A percentile compares a stretch with the other conserved stretches of the same genome.
Evolutionary conservation across 306 rosid genomes (phyloP).

Genomic region (Dicorynia guianensis): DNA sequence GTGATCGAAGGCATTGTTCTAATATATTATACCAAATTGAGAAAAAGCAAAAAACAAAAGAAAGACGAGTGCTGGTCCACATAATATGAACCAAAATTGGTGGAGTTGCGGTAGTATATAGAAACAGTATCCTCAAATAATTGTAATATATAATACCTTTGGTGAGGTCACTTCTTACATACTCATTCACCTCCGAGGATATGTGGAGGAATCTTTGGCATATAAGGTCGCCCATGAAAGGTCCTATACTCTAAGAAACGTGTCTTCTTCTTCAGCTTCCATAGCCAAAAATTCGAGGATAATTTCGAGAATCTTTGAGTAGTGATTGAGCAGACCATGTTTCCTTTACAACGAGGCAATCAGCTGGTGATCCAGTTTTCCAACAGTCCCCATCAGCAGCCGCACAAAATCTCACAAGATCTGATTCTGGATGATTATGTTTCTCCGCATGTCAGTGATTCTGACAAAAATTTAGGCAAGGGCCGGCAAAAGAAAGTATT

Average conservation of each 20-base stretch:
- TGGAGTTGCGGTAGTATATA: slow-evolving; percentile 29
- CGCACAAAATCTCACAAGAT: slow-evolving; percentile 57
- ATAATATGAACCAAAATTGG: slow-evolving; percentile 34
- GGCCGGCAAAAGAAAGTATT: slow-evolving; percentile 28
- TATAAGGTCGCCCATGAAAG: slow-evolving; percentile 38
- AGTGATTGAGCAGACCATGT: slow-evolving; percentile 42
- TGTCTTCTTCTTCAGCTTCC: slow-evolving; percentile 40
- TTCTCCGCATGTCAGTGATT: slow-evolving; percentile 42
- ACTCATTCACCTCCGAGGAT: slow-evolving; percentile 36
- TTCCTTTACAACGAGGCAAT: slow-evolving; percentile 74
- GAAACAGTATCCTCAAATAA: slow-evolving; percentile 36
- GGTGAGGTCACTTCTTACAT: slow-evolving; percentile 47
- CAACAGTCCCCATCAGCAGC: slow-evolving; percentile 52
- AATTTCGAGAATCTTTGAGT: slow-evolving; percentile 11
- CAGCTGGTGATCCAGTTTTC: slow-evolving; percentile 70
- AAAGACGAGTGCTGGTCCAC: slow-evolving; percentile 16
- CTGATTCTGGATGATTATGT: slow-evolving; percentile 53
- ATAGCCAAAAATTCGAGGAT: slow-evolving; percentile 23
- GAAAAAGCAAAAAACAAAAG: neutral
- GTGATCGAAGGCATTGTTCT: neutral
- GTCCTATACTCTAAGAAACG: slow-evolving; percentile 40
- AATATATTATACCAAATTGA: neutral
- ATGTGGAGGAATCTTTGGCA: slow-evolving; percentile 48
- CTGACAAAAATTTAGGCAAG: neutral
- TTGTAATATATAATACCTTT: neutral